Evolutionary conservation across 2,329 filamentous ascomycete species (phyloP).

Genomic region (Chaetomiaceae sp.): DNA sequence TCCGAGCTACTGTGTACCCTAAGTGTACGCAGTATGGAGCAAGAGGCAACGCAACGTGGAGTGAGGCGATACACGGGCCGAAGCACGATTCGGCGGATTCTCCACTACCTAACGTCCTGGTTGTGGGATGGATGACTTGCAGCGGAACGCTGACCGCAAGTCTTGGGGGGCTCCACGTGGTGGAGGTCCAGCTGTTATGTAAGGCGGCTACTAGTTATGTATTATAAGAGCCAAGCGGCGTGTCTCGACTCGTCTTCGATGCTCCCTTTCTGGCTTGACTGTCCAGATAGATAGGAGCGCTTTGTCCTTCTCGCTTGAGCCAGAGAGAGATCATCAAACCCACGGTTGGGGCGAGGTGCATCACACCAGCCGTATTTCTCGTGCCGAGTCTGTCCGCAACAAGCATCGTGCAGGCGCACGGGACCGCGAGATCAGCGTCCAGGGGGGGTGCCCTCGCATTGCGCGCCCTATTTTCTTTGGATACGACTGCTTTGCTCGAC

Average conservation of each 20-base stretch:
- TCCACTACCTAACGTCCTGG: constrained; percentile 7
- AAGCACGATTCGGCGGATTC: constrained; percentile 9
- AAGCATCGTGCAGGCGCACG: neutral
- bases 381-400: neutral
- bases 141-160: constrained; percentile 3
- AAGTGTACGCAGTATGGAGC: no score
- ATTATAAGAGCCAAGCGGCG: no score
- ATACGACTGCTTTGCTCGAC: no score
- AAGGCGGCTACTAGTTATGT: no score
- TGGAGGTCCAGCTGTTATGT: no score
- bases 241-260: neutral
- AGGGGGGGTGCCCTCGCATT: no score
- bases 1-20: no score
- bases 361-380: neutral
- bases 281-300: neutral
- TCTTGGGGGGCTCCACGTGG: constrained; percentile 5
- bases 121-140: constrained; percentile 12
- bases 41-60: neutral
- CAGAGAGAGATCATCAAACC: constrained; percentile 16
- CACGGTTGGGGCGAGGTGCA: neutral
- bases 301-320: constrained; percentile 14
- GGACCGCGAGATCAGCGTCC: neutral
- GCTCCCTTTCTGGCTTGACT: no score
- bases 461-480: no score
- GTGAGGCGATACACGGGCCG: constrained; percentile 14